These are phyloP conservation scores for Scutellaria barbata DNA, from an alignment of 257 asterid species.

Conservation along the genomic window DNA sequence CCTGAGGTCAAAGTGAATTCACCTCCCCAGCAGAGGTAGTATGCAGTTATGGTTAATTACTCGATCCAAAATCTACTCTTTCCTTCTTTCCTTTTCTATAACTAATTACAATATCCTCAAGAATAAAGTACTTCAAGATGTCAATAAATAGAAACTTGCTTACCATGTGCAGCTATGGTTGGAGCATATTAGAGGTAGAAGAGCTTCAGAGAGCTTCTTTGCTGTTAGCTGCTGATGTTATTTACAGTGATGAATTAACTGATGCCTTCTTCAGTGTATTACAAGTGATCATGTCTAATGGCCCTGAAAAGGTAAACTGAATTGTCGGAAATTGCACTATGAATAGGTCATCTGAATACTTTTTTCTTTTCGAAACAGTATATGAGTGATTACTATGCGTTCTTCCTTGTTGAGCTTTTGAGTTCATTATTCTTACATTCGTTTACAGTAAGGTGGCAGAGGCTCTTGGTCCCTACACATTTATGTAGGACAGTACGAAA, in stretches of 20 bases:
- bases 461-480: no score
- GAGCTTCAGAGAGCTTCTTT: constrained; percentile 72
- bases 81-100: not conserved
- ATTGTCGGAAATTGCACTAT: no score
- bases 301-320: constrained; percentile 63
- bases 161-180: constrained; percentile 56
- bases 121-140: not conserved
- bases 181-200: constrained; percentile 71
- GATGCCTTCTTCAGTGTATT: constrained; percentile 71
- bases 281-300: constrained; percentile 61
- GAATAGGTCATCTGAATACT: no score
- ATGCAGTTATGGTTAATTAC: constrained; percentile 5
- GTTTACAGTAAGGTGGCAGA: not conserved
- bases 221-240: constrained; percentile 95
- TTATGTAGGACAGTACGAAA: no score
- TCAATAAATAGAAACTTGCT: constrained; percentile 15
- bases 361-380: not conserved
- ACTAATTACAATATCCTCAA: constrained; percentile 6
- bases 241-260: constrained; percentile 80
- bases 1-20: constrained; percentile 51
- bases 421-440: not conserved
- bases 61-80: constrained; percentile 4
- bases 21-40: constrained; percentile 52
- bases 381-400: not conserved
- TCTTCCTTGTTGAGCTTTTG: not conserved